Evolutionary conservation across 129 eudicot species (phyloP), one percentile per base, ranked within the genome.

Genomic region (Lonicera japonica): DNA sequence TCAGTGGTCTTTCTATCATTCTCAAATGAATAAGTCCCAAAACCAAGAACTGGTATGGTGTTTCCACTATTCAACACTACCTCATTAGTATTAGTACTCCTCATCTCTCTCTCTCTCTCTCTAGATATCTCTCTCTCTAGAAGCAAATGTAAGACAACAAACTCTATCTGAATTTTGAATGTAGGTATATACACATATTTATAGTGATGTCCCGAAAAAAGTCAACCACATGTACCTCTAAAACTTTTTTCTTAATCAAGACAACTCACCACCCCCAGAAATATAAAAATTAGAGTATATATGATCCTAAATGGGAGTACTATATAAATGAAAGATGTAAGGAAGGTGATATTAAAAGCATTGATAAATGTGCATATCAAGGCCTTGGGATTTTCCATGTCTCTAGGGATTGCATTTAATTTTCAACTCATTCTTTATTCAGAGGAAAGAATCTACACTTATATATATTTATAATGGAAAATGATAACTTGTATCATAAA

Each of bases 11-110:
- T 56, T 21, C 52, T 41, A 34, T 83, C 86, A 64, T 83, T 79
- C 25, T 80, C 77, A 19, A 14, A 66, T 9, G 90, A 75, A 34
- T 79, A 83, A 25, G 90, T 83, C 1, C 90, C 90, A 47, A 83
- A 61, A 20, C 86, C 90, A 56, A 83, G 56, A 0, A 73, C 19
- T 8, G 90, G 90, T 38, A 79, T 75, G 64, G 63, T 61, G 5
- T 43, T 60, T 20, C 84, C 80, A 54, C 61, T 73, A 65, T 79
- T 69, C 69, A 79, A 66, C 58, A 58, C 21, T 17, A 50, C 55
- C n/a, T 12, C 55, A 50, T 50, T 17, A 15, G 4, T 16, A 50
- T 50, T 50, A 43, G 64, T 46, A 56, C 54, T 72, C 57, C 51
- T 60, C 72, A 58, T 64, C 41, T 60, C 39, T 59, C 70, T 71